Evolutionary conservation across 768 basidiomycete species (phyloP), one percentile per base, ranked within the genome.

Genomic region (Glaciozyma martinii): DNA sequence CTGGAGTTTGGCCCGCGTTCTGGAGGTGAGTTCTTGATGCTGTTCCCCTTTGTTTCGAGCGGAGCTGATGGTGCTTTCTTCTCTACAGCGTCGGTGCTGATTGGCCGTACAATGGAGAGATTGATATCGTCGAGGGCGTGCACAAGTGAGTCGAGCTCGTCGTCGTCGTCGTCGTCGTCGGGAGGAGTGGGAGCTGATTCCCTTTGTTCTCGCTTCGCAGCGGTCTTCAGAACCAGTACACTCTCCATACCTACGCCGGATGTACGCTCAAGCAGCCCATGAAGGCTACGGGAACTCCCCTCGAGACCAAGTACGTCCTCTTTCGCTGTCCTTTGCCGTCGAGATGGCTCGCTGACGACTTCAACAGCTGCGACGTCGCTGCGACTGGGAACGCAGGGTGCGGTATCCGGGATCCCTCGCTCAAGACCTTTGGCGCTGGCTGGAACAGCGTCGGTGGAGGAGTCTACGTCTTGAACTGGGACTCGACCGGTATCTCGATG

Each of bases 41-140:
- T 32, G 23, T n/a, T 56, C 55, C 50, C n/a, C n/a, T 25, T 52
- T 52, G 27, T 25, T 25, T 16, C 23, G 16, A 4, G 25, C 13
- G 27, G n/a, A 47, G 46, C 46, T 47, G 46, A 47, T 12, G 16
- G n/a, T n/a, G 44, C 4, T 12, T 47, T 47, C 12, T 18, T 47
- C 12, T 13, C 44, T 62, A 57, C 61, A 58, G 57, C 2, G 65
- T 70, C 25, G 68, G 64, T 2, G 61, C 56, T 21, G 44, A 59
- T 32, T 73, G 72, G 68, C 72, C 71, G 2, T 30, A 52, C 25
- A 64, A 65, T 3, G 72, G 71, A 18, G 85, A 87, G 74, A 87
- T 87, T 66, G 89, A 90, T 74, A 87, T 86, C 19, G 82, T 91
- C 65, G 89, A 91, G 75, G 86, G 84, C 42, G 66, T 67, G 3